These are phyloP conservation scores for Yamadazyma epiphylla DNA, from an alignment of 1,139 yeast species.

Conservation along the genomic window DNA sequence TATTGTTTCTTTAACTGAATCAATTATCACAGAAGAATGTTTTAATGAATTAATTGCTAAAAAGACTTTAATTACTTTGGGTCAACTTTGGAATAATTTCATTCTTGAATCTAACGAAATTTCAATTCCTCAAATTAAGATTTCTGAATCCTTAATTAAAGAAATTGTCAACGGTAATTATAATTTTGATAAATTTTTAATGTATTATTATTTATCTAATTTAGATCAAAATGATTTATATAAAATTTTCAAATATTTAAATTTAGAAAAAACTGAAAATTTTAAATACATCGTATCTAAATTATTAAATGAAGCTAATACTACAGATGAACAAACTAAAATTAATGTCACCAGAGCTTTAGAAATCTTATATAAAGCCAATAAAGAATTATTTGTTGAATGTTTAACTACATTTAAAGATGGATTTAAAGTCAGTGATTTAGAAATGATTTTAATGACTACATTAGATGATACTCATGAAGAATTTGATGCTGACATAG, in stretches of 20 bases:
- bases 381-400: constrained; percentile 38
- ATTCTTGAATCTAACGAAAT: constrained; percentile 11
- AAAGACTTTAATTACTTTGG: constrained; percentile 38
- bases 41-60: constrained; percentile 16
- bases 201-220: constrained; percentile 22
- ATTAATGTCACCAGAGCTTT: constrained; percentile 36
- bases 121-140: constrained; percentile 7
- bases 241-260: constrained; percentile 21
- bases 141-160: constrained; percentile 11
- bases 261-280: constrained; percentile 15
- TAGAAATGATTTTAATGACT: constrained; percentile 69
- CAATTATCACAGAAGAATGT: constrained; percentile 41
- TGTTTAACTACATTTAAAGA: constrained; percentile 30
- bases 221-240: constrained; percentile 15
- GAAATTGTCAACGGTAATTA: constrained; percentile 20
- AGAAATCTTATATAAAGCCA: constrained; percentile 38
- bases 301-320: constrained; percentile 17
- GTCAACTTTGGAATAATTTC: constrained; percentile 39
- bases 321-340: constrained; percentile 19
- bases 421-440: constrained; percentile 41
- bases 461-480: constrained; percentile 37
- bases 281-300: constrained; percentile 21
- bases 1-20: constrained; percentile 64
- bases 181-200: constrained; percentile 29
- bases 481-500: constrained; percentile 16